phyloP scores from a whole-genome alignment of 345 rosid genomes.

The Triadica sebifera region DNA sequence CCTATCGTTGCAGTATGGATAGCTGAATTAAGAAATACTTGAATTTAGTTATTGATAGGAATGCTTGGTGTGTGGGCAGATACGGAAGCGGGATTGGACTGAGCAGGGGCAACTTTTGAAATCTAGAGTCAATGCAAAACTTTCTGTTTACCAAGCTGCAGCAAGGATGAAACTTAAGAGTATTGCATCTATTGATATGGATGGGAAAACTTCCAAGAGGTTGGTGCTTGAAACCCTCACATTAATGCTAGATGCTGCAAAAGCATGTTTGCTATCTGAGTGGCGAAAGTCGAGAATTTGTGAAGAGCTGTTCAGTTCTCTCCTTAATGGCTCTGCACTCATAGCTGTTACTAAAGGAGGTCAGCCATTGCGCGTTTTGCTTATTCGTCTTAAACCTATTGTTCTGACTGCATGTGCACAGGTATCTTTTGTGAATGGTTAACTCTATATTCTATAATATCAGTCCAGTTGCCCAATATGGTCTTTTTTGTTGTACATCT shows the following conservation, averaged over 20 bases:
- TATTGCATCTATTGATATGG: constrained; percentile 70
- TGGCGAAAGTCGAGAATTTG: constrained; percentile 93
- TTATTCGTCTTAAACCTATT: constrained; percentile 88
- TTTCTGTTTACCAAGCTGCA: constrained; percentile 81
- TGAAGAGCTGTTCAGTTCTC: constrained; percentile 77
- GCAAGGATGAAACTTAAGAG: constrained; percentile 73
- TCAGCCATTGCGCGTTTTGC: constrained; percentile 89
- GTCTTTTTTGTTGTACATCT: constrained; percentile 7
- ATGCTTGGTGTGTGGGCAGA: constrained; percentile 45
- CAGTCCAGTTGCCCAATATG: background rate
- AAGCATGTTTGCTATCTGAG: constrained; percentile 79
- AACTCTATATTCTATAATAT: background rate
- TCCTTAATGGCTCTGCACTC: constrained; percentile 80
- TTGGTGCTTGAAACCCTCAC: constrained; percentile 88
- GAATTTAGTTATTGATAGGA: background rate
- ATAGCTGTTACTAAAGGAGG: constrained; percentile 89
- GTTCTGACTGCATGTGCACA: constrained; percentile 85
- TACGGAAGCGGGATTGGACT: constrained; percentile 90
- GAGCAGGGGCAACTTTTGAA: constrained; percentile 81
- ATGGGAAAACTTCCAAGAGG: constrained; percentile 82
- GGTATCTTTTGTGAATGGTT: constrained; percentile 41
- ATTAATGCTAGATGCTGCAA: constrained; percentile 82
- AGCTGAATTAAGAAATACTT: background rate
- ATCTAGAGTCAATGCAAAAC: constrained; percentile 74
- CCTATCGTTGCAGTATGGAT: background rate